Conservation (phyloP, 2,329 filamentous ascomycete species). For the Pyrenophora teres region DNA sequence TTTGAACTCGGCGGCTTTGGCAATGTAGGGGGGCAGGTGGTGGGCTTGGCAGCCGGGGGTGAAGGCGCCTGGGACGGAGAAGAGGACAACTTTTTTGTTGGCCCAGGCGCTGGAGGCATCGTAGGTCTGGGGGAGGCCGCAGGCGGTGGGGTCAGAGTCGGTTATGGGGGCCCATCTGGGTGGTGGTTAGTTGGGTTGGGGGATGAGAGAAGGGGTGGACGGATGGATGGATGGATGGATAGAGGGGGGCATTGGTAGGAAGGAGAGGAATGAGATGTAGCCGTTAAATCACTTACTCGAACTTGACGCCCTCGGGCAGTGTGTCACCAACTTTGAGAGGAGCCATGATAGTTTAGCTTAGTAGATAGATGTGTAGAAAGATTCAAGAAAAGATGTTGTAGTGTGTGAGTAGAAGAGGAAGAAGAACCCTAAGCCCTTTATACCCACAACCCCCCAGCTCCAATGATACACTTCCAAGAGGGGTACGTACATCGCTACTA, state of each 20-base stretch:
- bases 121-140: constrained; percentile 78
- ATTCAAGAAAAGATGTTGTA: not conserved
- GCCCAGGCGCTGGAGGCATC: constrained; percentile 77
- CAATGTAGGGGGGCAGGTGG: constrained; percentile 81
- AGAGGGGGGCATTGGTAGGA: not conserved
- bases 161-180: constrained; percentile 76
- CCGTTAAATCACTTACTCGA: constrained; percentile 62
- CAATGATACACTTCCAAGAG: constrained; percentile 4
- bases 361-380: not conserved
- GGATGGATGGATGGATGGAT: not conserved
- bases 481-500: constrained; percentile 4
- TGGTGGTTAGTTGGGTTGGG: too few species aligned
- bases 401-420: not conserved
- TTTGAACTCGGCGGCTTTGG: constrained; percentile 71
- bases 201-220: too few species aligned
- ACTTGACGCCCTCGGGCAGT: constrained; percentile 80
- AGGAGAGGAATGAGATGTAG: not conserved
- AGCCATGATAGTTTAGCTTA: constrained; percentile 54
- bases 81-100: constrained; percentile 72
- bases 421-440: not conserved
- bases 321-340: constrained; percentile 78
- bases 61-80: constrained; percentile 76
- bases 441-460: not conserved
- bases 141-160: constrained; percentile 72
- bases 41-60: constrained; percentile 82